Evolutionary conservation across 257 asterid species (phyloP), one percentile per base, ranked within the genome.

Genomic region (Plantago ovata): DNA sequence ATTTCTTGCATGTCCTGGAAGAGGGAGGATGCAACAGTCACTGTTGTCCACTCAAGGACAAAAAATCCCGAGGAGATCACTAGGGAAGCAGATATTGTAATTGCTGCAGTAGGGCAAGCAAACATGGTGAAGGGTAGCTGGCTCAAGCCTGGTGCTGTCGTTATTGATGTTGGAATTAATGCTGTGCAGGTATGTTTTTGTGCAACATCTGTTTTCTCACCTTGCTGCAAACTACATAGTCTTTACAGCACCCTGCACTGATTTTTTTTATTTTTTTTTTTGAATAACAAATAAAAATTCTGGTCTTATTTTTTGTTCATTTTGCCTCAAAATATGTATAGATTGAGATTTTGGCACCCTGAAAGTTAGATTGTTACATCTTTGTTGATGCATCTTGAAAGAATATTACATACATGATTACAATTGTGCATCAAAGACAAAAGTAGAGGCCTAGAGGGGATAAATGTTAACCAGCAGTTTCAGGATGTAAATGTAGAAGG

Each of bases 1-100:
- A 23, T 51, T 48, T 56, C 6, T 64, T 62, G 38, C 60, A 63
- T 44, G 53, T 61, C 54, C 53, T 53, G 47, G 47, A 45, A 92
- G 95, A 84, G 94, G 72, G 95, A 88, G 70, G 98, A 92, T 71
- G 96, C 98, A 23, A 92, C 94, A 1, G 95, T 88, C 41, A 88
- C 75, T 67, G 57, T 88, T 48, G 91, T 92, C 62, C 98, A 88
- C 69, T 92, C 98, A 49, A 82, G 94, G 69, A 88, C 96, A 19
- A 75, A 62, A 60, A 84, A 82, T 39, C 96, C 95, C 0, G 96
- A 84, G 81, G 90, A 79, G 69, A 74, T 92, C 19, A 76, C 79
- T 13, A 80, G 86, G 75, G 88, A 85, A 80, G 95, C 95, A 32
- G 95, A 88, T 70, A 92, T 88, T 24, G 24, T 92, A 36, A 88